Evolutionary conservation across 2,329 filamentous ascomycete genomes (phyloP), one percentile per base, ranked within the genome.

Genomic region (Xylaria multiplex): DNA sequence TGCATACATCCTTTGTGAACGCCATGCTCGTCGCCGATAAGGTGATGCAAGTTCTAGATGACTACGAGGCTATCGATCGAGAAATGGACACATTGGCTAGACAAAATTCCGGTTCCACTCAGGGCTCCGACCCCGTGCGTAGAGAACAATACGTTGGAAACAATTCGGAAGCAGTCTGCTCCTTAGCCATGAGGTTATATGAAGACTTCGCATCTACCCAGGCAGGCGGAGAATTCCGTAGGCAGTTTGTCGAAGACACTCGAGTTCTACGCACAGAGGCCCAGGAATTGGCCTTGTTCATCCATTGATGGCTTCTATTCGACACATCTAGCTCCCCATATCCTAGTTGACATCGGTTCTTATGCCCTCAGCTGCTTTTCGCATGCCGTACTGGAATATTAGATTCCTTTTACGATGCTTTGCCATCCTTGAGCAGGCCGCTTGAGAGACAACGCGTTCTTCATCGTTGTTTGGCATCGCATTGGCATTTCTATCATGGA

Each of bases 1-100:
- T 59, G 61, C 54, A 63, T 9, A 53, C 54, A 2, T 63, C 61
- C 24, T 63, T 63, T 19, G 40, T n/a, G 54, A 53, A 52, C 14
- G 27, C 54, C 2, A 58, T 63, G 61, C 19, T 59, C 5, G 14
- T 63, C 19, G 53, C 45, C 14, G 48, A 59, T 11, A 35, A 19
- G 35, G 37, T 53, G 37, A 53, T 53, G 54, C 13, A 46, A n/a
- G 37, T 46, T 30, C 46, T 63, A 40, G 54, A 53, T 32, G 11
- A 30, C 1, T 1, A 13, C 16, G 27, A 37, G 14, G 19, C 37
- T 19, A 40, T 52, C 6, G 40, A 46, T 37, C 14, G 3, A 24
- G 46, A 14, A 37, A 42, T 43, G 24, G 24, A 22, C 24, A 27
- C 6, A 32, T 16, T 32, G 27, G 46, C 27, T 49, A 24, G 30